Evolutionary conservation across 139 green algal species (phyloP).

Genomic region (Gonium pectorale): DNA sequence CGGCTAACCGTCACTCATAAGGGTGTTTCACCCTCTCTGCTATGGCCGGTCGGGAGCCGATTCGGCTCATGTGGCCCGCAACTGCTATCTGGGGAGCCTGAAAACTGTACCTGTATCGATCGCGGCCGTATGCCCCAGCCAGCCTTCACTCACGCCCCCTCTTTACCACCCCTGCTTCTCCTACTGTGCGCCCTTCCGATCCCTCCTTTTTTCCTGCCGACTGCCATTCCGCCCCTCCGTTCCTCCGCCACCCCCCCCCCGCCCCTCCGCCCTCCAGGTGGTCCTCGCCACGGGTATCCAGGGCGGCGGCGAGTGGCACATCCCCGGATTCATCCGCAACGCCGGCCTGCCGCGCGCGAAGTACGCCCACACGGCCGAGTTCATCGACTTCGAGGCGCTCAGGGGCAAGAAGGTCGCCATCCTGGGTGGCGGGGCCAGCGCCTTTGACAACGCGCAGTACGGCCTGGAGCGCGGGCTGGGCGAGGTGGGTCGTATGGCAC

Average conservation of each 20-base stretch:
- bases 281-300: conserved; percentile 65
- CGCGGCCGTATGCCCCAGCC: too few species aligned
- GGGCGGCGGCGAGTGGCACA: conserved; percentile 64
- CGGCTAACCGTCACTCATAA: too few species aligned
- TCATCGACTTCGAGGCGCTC: conserved; percentile 52
- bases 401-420: conserved; percentile 54
- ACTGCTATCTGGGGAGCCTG: too few species aligned
- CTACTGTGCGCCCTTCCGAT: too few species aligned
- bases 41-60: too few species aligned
- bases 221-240: too few species aligned
- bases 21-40: too few species aligned
- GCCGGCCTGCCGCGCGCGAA: conserved; percentile 6
- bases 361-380: conserved; percentile 53
- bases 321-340: conserved; percentile 49
- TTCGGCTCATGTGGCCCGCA: too few species aligned
- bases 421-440: conserved; percentile 52
- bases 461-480: conserved; percentile 47
- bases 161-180: too few species aligned
- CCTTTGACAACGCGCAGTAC: conserved; percentile 66
- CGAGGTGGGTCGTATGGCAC: conserved; percentile 43
- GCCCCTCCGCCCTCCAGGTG: conserved; percentile 17
- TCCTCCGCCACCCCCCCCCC: neutral
- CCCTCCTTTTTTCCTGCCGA: too few species aligned
- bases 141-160: too few species aligned
- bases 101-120: too few species aligned